Base-by-base conservation (phyloP, 2,329 filamentous ascomycete species). In the Exophiala mesophila region DNA sequence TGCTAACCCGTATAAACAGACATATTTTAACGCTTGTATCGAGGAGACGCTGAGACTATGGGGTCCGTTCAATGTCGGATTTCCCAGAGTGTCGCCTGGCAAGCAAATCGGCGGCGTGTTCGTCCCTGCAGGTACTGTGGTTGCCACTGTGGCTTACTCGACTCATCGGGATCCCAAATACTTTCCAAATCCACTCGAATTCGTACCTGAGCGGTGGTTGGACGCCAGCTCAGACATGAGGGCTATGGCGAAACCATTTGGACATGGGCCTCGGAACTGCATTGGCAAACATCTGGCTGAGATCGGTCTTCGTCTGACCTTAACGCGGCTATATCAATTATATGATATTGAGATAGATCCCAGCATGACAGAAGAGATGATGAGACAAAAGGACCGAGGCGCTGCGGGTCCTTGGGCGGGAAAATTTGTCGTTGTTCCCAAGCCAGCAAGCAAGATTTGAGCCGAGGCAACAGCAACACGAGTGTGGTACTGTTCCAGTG, bases 41-140 rank as follows among this genome's bases (percentile, higher is more conserved):
- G 71, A 68, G 57, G 78, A 82, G 54, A 77, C 77, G 0, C 64
- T 81, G 15, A 70, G 78, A 2, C 64, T 78, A 2, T 69, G 78
- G 40, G 66, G 75, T 0, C 71, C 77, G 0, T 75, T 79, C 10
- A 74, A 77, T 0, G 76, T 74, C 0, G 66, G 68, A 0, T 71
- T 78, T 44, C 76, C 75, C 2, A 68, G 77, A 2, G 59, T 70
- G 18, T 71, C 71, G 0, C 76, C 77, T 0, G 61, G 61, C 16
- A 45, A 54, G 20, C 37, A 37, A 12, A 54, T 66, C 41, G 60
- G 63, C 33, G 59, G 55, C 8, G 37, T 58, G n/a, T 45, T 48
- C 28, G 46, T 65, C 24, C 62, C 63, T 2, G 51, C 31, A 1
- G 63, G 61, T 18, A 53, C 39, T 3, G 50, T 54, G 35, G 52